Base-by-base conservation (phyloP, 768 basidiomycete species). In the Collybia nuda region DNA sequence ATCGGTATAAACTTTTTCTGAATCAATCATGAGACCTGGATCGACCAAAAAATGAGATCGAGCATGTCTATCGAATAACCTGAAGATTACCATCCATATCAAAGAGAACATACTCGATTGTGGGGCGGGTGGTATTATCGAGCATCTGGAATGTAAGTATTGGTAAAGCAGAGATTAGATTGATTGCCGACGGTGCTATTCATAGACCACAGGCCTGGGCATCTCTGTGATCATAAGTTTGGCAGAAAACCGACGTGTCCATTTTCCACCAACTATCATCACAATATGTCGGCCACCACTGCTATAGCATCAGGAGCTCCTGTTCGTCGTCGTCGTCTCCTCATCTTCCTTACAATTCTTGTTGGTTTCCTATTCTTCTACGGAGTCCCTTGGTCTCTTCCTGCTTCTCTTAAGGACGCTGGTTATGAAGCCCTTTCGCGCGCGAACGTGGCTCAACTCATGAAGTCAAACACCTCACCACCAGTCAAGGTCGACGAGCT, bases 1-100 rank as follows among this genome's bases (percentile, higher is more conserved):
- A 58, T 81, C 73, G 36, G 88, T 88, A 66, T 90, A 91, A 24
- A 93, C 76, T 46, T 70, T 71, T 61, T 92, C 90, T 3, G 88
- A 85, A 65, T 90, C 85, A 56, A 91, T 84, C 72, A 90, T 75
- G 26, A 89, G 66, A 37, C 88, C 86, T 88, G 60, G 18, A 35
- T 41, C 49, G 44, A 37, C 9, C 22, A 43, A 24, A 37, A 6
- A 41, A 56, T 21, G 29, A 37, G 18, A 12, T n/a, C n/a, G n/a
- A 41, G 41, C 12, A 11, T 32, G 24, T 50, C 46, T 21, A 40
- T 21, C 23, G 19, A 40, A 29, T 24, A 23, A 40, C 43, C 12
- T 23, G 36, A 21, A 18, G 23, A 64, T 55, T 65, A 78, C 86
- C 87, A 58, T 88, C 86, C 81, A 88, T 79, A 57, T 88, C 87